phyloP scores from a whole-genome alignment of 75 land plant genomes.

The Isoetes taiwanensis region DNA sequence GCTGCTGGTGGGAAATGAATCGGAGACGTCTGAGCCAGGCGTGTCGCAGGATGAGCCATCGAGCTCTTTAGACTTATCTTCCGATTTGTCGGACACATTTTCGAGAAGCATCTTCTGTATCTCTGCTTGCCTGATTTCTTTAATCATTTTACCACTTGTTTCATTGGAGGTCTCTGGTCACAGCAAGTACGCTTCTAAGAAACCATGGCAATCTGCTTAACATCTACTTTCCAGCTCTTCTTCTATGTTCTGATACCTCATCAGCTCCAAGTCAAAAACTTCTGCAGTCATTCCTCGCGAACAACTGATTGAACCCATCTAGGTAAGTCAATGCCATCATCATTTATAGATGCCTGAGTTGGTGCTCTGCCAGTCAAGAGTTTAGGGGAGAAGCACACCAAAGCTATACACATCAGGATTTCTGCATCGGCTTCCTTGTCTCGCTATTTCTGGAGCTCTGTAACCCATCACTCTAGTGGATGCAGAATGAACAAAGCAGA shows the following conservation, averaged over 20 bases:
- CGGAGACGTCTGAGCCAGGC: too few relatives aligned
- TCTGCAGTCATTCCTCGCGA: conserved; percentile 63
- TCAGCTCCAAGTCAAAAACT: conserved; percentile 72
- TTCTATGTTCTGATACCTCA: conserved; percentile 49
- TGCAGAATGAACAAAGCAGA: too few relatives aligned
- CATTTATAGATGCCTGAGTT: conserved; percentile 27
- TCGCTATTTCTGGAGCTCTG: too few relatives aligned
- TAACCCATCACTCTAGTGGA: too few relatives aligned
- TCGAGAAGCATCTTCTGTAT: too few relatives aligned
- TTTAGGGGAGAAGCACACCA: conserved; percentile 43
- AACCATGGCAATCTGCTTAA: conserved; percentile 63
- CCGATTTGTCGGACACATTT: too few relatives aligned
- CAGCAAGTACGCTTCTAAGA: conserved; percentile 48
- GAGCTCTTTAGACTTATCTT: too few relatives aligned
- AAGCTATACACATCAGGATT: too few relatives aligned
- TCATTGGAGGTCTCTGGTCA: conserved; percentile 52
- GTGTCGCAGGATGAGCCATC: too few relatives aligned
- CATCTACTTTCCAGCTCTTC: conserved; percentile 64
- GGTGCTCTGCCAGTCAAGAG: conserved; percentile 64
- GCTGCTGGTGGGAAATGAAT: too few relatives aligned
- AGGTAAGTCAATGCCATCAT: conserved; percentile 42
- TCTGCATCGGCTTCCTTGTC: too few relatives aligned
- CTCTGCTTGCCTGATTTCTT: conserved; percentile 36
- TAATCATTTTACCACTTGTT: conserved; percentile 45
- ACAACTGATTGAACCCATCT: conserved; percentile 59